phyloP scores from a whole-genome alignment of 2,329 filamentous ascomycete genomes.

The Phoma herbarum region DNA sequence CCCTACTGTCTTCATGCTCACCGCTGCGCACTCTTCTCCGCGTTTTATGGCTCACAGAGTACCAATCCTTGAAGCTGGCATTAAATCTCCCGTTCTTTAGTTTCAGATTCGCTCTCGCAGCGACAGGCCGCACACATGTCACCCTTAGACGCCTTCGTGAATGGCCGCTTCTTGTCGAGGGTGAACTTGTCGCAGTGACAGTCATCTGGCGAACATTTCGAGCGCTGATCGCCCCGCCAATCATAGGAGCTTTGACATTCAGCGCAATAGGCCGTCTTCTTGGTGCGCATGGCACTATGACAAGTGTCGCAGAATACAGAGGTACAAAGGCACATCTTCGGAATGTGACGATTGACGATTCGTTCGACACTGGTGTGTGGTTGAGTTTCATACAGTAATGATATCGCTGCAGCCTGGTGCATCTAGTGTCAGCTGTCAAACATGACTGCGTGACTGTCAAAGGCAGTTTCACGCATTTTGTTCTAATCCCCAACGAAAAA shows the following conservation, averaged over 20 bases:
- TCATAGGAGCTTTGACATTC: neutral
- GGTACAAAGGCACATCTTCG: neutral
- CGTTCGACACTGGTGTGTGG: neutral
- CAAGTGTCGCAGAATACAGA: neutral
- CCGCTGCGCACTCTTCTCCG: too few species aligned
- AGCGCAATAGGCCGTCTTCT: neutral
- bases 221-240: too few species aligned
- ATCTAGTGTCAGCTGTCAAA: neutral
- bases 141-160: neutral
- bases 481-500: neutral
- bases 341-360: neutral
- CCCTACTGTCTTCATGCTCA: neutral
- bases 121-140: neutral
- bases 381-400: neutral
- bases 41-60: neutral
- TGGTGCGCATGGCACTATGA: neutral
- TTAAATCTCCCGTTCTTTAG: too few species aligned
- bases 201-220: too few species aligned
- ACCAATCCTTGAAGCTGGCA: too few species aligned
- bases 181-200: neutral
- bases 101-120: neutral
- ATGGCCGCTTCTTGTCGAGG: neutral
- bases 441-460: neutral
- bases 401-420: too few species aligned
- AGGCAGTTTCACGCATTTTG: neutral